These are phyloP conservation scores for Solanum ossicruentum DNA, from an alignment of 257 asterid genomes.

Conservation along the genomic window DNA sequence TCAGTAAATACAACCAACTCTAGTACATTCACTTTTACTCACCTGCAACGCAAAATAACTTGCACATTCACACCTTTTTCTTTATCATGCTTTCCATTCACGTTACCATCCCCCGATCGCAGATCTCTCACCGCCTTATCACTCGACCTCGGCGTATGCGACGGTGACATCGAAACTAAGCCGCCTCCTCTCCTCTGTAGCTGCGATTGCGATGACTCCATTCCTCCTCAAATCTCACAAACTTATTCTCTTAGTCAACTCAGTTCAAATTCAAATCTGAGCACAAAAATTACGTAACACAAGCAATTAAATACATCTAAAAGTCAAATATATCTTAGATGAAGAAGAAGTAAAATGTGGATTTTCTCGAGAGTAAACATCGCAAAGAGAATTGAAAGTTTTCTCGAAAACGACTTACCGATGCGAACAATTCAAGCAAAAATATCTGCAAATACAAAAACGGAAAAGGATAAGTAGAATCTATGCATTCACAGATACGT, in stretches of 20 bases:
- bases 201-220: conserved; percentile 42
- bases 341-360: neutral
- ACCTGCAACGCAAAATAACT: conserved; percentile 97
- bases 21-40: neutral
- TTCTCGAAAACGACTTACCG: neutral
- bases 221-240: conserved; percentile 8
- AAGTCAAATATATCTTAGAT: neutral
- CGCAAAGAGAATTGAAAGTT: neutral
- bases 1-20: neutral
- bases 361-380: neutral
- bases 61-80: conserved; percentile 93
- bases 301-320: neutral
- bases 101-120: conserved; percentile 74
- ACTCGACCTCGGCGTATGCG: conserved; percentile 75
- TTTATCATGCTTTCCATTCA: conserved; percentile 66
- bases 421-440: neutral
- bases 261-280: conserved; percentile 12
- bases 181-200: conserved; percentile 42
- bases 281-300: neutral
- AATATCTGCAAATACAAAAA: neutral
- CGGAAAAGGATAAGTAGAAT: neutral
- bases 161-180: conserved; percentile 47
- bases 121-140: conserved; percentile 74
- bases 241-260: conserved; percentile 1
- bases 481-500: neutral